Conservation (phyloP, 2,329 filamentous ascomycete genomes). For the Xylariales sp. region DNA sequence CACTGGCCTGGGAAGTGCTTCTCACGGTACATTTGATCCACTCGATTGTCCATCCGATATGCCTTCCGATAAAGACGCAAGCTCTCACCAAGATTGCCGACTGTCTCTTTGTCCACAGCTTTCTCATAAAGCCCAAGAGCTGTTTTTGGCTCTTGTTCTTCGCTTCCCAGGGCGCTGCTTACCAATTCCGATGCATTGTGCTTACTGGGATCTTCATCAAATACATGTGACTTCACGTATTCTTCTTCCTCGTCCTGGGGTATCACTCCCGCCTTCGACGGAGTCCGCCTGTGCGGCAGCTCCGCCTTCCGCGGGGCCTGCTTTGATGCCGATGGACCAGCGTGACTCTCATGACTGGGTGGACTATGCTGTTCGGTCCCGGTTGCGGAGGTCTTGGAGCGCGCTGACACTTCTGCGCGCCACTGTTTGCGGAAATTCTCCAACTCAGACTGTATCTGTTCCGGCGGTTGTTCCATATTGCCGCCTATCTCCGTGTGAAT, state of each 20-base stretch:
- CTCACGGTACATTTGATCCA: slow-evolving; percentile 82
- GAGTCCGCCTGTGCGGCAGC: slow-evolving; percentile 13
- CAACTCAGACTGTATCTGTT: slow-evolving; percentile 60
- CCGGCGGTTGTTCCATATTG: slow-evolving; percentile 18
- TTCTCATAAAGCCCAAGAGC: slow-evolving; percentile 91
- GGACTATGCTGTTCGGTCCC: neutral
- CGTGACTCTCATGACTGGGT: slow-evolving; percentile 2
- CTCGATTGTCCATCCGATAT: slow-evolving; percentile 80
- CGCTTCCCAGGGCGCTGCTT: slow-evolving; percentile 13
- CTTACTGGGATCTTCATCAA: slow-evolving; percentile 23
- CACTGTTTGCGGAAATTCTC: slow-evolving; percentile 84
- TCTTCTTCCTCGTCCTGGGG: slow-evolving; percentile 21
- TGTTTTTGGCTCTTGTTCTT: slow-evolving; percentile 30
- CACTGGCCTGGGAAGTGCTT: slow-evolving; percentile 78
- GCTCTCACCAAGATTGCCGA: slow-evolving; percentile 85
- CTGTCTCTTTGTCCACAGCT: slow-evolving; percentile 82
- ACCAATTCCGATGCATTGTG: slow-evolving; percentile 7
- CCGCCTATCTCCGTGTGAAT: too few species aligned
- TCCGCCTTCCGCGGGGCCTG: slow-evolving; percentile 14
- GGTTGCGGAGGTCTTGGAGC: slow-evolving; percentile 29
- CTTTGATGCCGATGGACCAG: slow-evolving; percentile 13
- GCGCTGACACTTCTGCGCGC: slow-evolving; percentile 67
- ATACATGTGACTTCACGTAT: slow-evolving; percentile 21
- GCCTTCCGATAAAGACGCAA: slow-evolving; percentile 84
- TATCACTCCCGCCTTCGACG: slow-evolving; percentile 7